phyloP scores from a whole-genome alignment of 2,329 filamentous ascomycete species.

The Sclerotinia spermophila region DNA sequence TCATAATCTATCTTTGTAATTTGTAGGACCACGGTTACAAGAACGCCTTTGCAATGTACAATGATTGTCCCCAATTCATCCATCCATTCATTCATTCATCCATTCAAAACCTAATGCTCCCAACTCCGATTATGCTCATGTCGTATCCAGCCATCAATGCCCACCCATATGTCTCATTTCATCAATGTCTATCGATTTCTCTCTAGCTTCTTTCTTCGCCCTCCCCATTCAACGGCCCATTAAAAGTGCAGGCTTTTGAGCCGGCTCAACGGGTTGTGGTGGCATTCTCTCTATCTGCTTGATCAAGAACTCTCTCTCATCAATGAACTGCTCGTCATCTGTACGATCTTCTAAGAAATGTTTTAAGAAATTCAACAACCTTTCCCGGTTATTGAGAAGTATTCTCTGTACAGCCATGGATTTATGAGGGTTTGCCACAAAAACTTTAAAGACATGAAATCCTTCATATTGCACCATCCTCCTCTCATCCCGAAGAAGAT shows the following conservation, averaged over 20 bases:
- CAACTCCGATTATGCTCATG: conserved; percentile 19
- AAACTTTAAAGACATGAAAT: conserved; percentile 99
- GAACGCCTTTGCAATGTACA: conserved; percentile 17
- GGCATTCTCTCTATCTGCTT: conserved; percentile 81
- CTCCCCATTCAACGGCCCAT: conserved; percentile 29
- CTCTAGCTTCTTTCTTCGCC: neutral
- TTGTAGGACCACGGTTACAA: conserved; percentile 1
- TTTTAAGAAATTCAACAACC: conserved; percentile 81
- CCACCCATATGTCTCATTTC: conserved; percentile 14
- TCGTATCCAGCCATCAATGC: conserved; percentile 18
- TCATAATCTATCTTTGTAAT: neutral
- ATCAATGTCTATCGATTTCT: conserved; percentile 20
- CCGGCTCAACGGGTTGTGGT: conserved; percentile 48
- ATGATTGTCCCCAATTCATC: conserved; percentile 9
- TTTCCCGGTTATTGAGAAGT: conserved; percentile 91
- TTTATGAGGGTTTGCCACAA: conserved; percentile 98
- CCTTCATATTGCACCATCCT: conserved; percentile 99
- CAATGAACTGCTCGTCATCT: conserved; percentile 97
- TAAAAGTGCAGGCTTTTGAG: conserved; percentile 38
- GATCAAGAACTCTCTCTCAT: conserved; percentile 95
- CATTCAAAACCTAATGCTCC: conserved; percentile 19
- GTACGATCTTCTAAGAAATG: conserved; percentile 92
- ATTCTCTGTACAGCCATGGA: conserved; percentile 95
- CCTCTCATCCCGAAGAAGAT: conserved; percentile 86
- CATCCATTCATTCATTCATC: neutral